Conservation (phyloP, 202 grass and related monocot species). For the Setaria italica region DNA sequence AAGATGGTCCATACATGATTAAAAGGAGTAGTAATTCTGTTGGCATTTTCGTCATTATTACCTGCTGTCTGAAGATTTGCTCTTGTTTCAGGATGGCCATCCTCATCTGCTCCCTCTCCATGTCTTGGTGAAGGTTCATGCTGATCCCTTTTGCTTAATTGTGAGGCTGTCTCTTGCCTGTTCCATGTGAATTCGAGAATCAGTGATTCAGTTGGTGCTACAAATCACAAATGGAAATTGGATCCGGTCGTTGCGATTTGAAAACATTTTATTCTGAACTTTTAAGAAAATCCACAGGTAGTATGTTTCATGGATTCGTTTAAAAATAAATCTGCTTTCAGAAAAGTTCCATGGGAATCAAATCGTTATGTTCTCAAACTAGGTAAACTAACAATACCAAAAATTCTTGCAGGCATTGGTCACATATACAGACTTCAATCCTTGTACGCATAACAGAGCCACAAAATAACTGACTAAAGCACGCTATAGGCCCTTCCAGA, state of each 20-base stretch:
- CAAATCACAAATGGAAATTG: conserved; percentile 21
- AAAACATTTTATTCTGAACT: background rate
- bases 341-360: background rate
- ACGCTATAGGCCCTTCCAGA: background rate
- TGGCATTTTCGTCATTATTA: conserved; percentile 1
- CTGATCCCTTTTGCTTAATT: background rate
- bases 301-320: background rate
- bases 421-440: background rate
- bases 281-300: background rate
- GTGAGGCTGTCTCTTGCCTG: background rate
- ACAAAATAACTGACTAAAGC: background rate
- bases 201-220: background rate
- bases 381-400: background rate
- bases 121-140: conserved; percentile 31
- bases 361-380: background rate
- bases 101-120: conserved; percentile 65
- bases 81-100: conserved; percentile 63
- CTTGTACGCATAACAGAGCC: background rate
- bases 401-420: background rate
- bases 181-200: conserved; percentile 36
- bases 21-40: background rate
- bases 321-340: background rate
- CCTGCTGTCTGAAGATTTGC: conserved; percentile 61
- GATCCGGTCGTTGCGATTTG: background rate
- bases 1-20: background rate